Evolutionary conservation across 176 grass and related monocot species (phyloP).

Genomic region (Carex myosuroides): DNA sequence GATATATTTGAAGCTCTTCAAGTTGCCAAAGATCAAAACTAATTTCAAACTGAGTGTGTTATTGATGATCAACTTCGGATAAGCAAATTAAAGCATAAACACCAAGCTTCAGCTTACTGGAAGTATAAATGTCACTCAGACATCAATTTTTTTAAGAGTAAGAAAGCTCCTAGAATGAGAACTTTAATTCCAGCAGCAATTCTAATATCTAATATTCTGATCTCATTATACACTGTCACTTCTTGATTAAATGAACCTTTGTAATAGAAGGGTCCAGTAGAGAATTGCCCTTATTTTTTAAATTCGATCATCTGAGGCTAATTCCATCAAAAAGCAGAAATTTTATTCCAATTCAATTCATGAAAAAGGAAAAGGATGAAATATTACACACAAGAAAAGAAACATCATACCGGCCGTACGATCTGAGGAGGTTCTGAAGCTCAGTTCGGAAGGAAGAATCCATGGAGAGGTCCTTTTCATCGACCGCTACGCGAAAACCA

Average conservation of each 20-base stretch:
- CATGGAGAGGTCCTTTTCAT: slow-evolving; percentile 91
- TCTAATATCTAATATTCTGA: background rate
- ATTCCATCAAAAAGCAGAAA: background rate
- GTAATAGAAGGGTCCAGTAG: background rate
- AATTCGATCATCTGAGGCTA: background rate
- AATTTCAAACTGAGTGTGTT: slow-evolving; percentile 5
- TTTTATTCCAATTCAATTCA: background rate
- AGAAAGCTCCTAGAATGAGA: background rate
- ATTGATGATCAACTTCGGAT: background rate
- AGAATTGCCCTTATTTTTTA: background rate
- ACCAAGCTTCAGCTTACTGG: background rate
- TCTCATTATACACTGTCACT: background rate
- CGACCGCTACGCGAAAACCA: slow-evolving; percentile 65
- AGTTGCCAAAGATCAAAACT: background rate
- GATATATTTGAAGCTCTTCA: background rate
- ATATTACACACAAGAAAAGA: background rate
- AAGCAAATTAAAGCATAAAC: background rate
- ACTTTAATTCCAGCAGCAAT: background rate
- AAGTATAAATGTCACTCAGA: background rate
- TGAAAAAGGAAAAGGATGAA: background rate
- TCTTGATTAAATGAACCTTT: background rate
- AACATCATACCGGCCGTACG: slow-evolving; percentile 18
- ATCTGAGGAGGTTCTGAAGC: slow-evolving; percentile 54
- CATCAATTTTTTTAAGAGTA: background rate
- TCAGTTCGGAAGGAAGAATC: slow-evolving; percentile 69